Base-by-base conservation (phyloP, 768 basidiomycete species). In the Lentinus tigrinus region DNA sequence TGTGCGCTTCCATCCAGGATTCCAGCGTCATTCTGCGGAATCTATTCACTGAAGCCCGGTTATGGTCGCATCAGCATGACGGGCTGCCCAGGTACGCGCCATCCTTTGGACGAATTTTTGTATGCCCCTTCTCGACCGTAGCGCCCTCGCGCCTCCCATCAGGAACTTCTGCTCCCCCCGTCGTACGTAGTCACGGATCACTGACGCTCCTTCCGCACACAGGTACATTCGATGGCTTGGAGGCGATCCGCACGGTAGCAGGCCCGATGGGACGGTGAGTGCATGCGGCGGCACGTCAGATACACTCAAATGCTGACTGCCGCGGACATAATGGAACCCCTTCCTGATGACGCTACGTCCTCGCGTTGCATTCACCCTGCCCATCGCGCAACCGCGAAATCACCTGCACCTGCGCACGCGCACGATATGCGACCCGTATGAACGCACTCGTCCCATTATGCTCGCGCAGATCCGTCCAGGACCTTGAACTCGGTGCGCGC, bases 31-130 rank as follows among this genome's bases (percentile, higher is more conserved):
- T 91, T 87, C 63, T 92, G 88, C 57, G 93, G 93, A 0, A 75
- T 91, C 26, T 96, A 87, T 67, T 80, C 86, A 9, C 64, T 96
- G 26, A 95, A 95, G 67, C 89, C 91, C 1, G 81, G 80, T 9
- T 44, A 69, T 23, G 82, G 81, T 13, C 77, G 93, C 39, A 74
- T 89, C 27, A 61, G 63, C 47, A 42, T 44, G 19, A 40, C 58
- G 8, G 68, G 68, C 4, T 56, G 54, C 7, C 39, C 50, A 49
- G 61, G 42, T 63, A 40, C 16, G 59, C 4, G 17, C 21, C 40
- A n/a, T 16, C 14, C 7, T 7, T 49, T 27, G 13, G 17, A 11
- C 23, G 10, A 16, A 26, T 31, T 24, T 26, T 2, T 9, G 46
- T n/a, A 31, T 21, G 7, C 7, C 19, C 40, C 21, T n/a, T 42